Evolutionary conservation across 2,329 filamentous ascomycete species (phyloP).

Genomic region (Pseudopithomyces maydicus): DNA sequence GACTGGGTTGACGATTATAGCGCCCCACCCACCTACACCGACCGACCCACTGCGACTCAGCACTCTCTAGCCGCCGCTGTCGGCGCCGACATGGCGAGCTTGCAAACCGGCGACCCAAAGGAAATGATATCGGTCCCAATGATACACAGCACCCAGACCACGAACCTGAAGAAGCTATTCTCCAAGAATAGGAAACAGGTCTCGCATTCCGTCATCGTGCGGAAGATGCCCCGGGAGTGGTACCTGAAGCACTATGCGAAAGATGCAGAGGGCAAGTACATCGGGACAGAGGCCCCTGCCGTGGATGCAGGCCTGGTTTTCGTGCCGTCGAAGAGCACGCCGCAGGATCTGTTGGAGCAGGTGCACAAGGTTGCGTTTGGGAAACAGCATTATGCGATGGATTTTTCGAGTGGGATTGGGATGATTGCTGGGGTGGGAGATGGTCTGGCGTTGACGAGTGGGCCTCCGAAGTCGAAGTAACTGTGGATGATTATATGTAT

Average conservation of each 20-base stretch:
- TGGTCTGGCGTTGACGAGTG: neutral
- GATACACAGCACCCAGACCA: constrained; percentile 23
- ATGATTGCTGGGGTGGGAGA: neutral
- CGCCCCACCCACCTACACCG: constrained; percentile 11
- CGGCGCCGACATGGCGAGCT: constrained; percentile 11
- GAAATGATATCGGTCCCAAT: constrained; percentile 27
- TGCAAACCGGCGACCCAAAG: constrained; percentile 20
- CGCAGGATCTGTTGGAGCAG: constrained; percentile 33
- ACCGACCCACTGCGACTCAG: constrained; percentile 39
- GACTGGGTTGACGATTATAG: neutral
- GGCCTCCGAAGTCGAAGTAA: neutral
- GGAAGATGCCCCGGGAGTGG: constrained; percentile 32
- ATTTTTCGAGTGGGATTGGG: constrained; percentile 8
- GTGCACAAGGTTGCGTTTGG: constrained; percentile 32
- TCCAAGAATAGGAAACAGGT: constrained; percentile 17
- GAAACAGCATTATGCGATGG: constrained; percentile 20
- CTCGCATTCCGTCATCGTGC: constrained; percentile 25
- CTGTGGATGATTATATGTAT: neutral
- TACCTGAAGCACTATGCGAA: constrained; percentile 39
- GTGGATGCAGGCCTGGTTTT: constrained; percentile 32
- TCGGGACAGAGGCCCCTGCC: constrained; percentile 27
- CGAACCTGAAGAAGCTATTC: constrained; percentile 18
- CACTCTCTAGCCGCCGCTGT: constrained; percentile 19
- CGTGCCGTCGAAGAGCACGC: constrained; percentile 32
- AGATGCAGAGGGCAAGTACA: constrained; percentile 32